phyloP scores from a whole-genome alignment of 306 rosid genomes.

The Ziziphus jujuba region DNA sequence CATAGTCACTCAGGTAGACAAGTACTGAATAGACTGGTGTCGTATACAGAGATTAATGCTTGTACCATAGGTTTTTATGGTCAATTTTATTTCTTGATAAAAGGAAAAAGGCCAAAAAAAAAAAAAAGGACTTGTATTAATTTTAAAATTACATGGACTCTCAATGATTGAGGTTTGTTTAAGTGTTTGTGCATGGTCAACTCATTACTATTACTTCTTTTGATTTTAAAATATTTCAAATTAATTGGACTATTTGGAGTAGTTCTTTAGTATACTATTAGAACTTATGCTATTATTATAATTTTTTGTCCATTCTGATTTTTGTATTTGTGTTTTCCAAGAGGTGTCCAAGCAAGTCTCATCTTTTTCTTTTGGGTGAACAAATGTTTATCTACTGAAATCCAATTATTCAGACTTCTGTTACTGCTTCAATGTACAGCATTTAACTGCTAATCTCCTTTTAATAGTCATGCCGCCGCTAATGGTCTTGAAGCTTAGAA shows the following conservation, averaged over 20 bases:
- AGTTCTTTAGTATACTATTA: background rate
- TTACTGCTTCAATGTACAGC: background rate
- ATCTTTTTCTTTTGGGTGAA: background rate
- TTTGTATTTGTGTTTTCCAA: too few species aligned
- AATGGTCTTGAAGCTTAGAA: constrained; percentile 69
- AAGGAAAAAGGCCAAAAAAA: too few species aligned
- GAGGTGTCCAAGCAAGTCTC: background rate
- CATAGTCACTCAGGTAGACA: too few species aligned
- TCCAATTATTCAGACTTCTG: background rate
- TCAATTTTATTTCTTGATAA: too few species aligned
- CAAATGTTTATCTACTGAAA: constrained; percentile 2
- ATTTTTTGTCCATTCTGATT: background rate
- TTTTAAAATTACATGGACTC: background rate
- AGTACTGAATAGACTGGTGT: too few species aligned
- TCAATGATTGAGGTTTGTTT: background rate
- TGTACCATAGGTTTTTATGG: too few species aligned
- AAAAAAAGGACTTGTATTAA: background rate
- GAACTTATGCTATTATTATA: background rate
- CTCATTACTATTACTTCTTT: background rate
- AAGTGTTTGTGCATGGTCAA: background rate
- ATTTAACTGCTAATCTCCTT: constrained; percentile 23
- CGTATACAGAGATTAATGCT: too few species aligned
- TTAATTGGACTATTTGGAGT: background rate
- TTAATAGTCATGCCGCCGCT: constrained; percentile 57
- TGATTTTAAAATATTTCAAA: background rate